Percentiles rank a stretch among this genome's conserved stretches.
These are phyloP conservation scores for Sporothrix humicola DNA, from an alignment of 2,329 filamentous ascomycete species.

Conservation along the genomic window DNA sequence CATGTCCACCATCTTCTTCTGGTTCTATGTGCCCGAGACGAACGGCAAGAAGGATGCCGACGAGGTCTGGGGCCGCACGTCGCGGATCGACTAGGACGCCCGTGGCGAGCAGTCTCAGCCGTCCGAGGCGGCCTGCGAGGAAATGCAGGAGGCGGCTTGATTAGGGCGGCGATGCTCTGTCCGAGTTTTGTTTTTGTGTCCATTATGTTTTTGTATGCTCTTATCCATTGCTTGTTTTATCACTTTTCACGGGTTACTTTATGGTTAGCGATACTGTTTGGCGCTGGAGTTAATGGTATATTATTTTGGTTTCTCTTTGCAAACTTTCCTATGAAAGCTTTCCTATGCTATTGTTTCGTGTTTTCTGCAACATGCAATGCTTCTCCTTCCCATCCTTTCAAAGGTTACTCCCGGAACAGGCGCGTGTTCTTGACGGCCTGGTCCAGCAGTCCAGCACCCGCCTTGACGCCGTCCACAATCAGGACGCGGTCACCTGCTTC, in stretches of 20 bases:
- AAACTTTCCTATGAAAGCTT: background rate
- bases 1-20: conserved; percentile 73
- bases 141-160: background rate
- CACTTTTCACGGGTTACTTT: background rate
- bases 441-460: conserved; percentile 68
- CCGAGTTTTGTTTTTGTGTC: background rate
- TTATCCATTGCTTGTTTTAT: background rate
- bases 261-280: conserved; percentile 10
- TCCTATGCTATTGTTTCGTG: background rate
- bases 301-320: background rate
- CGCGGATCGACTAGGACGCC: conserved; percentile 55
- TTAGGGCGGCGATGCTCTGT: background rate
- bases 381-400: background rate
- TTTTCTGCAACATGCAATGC: too few species aligned
- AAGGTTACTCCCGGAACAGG: conserved; percentile 44
- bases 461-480: conserved; percentile 81
- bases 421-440: conserved; percentile 55
- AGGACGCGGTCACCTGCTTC: conserved; percentile 60
- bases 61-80: conserved; percentile 84
- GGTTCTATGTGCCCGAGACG: conserved; percentile 80
- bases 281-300: conserved; percentile 9
- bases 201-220: background rate
- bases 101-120: background rate
- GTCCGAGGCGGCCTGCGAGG: background rate
- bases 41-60: conserved; percentile 82